phyloP scores from a whole-genome alignment of 2,329 filamentous ascomycete species.

The Chrysoporthe austroafricana region DNA sequence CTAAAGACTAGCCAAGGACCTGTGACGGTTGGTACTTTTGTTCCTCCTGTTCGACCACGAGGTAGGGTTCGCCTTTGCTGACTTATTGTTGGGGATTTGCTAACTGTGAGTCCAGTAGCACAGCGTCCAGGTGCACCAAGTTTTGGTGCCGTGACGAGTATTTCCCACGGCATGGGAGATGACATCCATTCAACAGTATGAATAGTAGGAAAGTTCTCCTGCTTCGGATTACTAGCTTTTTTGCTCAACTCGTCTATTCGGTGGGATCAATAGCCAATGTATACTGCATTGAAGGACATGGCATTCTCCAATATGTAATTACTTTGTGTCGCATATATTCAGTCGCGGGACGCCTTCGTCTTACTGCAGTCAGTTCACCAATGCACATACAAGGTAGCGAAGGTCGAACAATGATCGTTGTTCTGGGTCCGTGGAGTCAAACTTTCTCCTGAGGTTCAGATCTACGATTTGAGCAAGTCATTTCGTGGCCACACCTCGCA shows the following conservation, averaged over 20 bases:
- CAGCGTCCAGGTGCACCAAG: constrained; percentile 13
- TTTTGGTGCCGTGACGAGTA: background rate
- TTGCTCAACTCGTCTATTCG: background rate
- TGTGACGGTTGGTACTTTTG: constrained; percentile 6
- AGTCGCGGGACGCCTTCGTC: background rate
- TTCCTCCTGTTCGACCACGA: constrained; percentile 17
- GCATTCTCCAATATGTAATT: background rate
- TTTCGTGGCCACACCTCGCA: background rate
- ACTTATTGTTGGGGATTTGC: background rate
- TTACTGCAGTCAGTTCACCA: background rate
- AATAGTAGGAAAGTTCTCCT: background rate
- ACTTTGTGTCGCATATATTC: background rate
- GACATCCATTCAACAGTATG: constrained; percentile 5
- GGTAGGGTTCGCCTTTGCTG: constrained; percentile 8
- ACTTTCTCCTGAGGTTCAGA: background rate
- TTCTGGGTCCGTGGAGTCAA: background rate
- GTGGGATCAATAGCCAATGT: background rate
- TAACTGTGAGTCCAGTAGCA: constrained; percentile 12
- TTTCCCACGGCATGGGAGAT: background rate
- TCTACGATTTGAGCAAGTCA: background rate
- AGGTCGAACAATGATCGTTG: background rate
- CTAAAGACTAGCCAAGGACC: constrained; percentile 26
- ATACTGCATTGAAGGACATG: background rate
- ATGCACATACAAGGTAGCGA: background rate
- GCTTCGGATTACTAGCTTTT: background rate